A percentile compares a stretch with the other conserved stretches of the same genome.
phyloP scores from a whole-genome alignment of 2,329 filamentous ascomycete genomes.

The Aspergillus viridinutans region DNA sequence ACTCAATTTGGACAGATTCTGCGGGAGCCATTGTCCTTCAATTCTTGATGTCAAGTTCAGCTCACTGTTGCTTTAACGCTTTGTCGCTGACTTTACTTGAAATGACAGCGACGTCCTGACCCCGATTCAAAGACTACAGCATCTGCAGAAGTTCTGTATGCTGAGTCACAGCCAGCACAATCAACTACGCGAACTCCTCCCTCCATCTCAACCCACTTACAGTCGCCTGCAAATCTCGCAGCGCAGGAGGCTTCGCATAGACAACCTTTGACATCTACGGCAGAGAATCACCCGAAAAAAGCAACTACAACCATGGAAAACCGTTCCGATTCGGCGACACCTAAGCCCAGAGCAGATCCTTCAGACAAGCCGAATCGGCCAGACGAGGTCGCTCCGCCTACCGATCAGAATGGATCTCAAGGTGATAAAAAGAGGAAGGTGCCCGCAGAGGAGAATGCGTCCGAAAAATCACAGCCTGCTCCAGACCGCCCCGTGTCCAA shows the following conservation, averaged over 20 bases:
- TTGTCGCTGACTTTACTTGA: not conserved
- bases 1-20: not conserved
- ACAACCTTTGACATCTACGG: not conserved
- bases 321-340: not conserved
- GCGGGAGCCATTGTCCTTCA: not conserved
- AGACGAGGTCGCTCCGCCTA: not conserved
- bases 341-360: not conserved
- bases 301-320: not conserved
- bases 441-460: slow-evolving; percentile 19
- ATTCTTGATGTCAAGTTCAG: not conserved
- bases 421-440: slow-evolving; percentile 27
- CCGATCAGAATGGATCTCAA: slow-evolving; percentile 13
- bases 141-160: slow-evolving; percentile 1
- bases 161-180: not conserved
- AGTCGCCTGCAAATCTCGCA: not conserved
- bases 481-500: slow-evolving; percentile 30
- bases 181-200: not conserved
- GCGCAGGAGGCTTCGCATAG: not conserved
- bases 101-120: slow-evolving; percentile 4
- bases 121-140: slow-evolving; percentile 1
- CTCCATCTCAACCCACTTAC: not conserved
- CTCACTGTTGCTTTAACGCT: not conserved
- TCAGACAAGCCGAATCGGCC: not conserved
- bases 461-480: slow-evolving; percentile 18
- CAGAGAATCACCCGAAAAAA: not conserved